A percentile compares a stretch with the other conserved stretches of the same genome.
Conservation (phyloP, 2,329 filamentous ascomycete species). For the Metarhizium humberi region DNA sequence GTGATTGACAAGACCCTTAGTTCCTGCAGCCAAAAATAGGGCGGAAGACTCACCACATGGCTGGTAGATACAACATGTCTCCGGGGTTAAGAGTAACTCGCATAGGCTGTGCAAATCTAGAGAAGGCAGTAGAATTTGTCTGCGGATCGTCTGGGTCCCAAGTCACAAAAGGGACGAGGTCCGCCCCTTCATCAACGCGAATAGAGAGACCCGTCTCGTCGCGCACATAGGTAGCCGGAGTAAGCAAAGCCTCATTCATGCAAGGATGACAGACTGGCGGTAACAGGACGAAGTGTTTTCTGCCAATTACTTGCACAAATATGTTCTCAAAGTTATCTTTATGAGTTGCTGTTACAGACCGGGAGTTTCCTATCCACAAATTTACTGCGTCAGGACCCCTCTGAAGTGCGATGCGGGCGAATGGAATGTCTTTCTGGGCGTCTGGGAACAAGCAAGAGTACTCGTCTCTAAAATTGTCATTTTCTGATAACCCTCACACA, state of each 20-base stretch:
- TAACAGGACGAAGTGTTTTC: slow-evolving; percentile 66
- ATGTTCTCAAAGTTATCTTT: slow-evolving; percentile 83
- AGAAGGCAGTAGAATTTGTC: slow-evolving; percentile 45
- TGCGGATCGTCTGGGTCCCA: slow-evolving; percentile 63
- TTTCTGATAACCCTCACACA: slow-evolving; percentile 39
- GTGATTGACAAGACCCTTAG: background rate
- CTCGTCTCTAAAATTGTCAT: slow-evolving; percentile 71
- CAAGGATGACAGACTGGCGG: slow-evolving; percentile 63
- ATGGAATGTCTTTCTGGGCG: slow-evolving; percentile 56
- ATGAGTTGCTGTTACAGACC: slow-evolving; percentile 62
- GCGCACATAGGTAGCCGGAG: slow-evolving; percentile 48
- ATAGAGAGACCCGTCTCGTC: slow-evolving; percentile 18
- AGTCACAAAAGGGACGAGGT: slow-evolving; percentile 54
- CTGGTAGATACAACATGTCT: slow-evolving; percentile 75
- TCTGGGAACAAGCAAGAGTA: slow-evolving; percentile 55
- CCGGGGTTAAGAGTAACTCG: slow-evolving; percentile 61
- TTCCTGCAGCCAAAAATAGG: background rate
- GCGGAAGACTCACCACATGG: slow-evolving; percentile 54
- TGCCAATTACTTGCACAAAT: slow-evolving; percentile 65
- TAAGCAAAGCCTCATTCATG: slow-evolving; percentile 53
- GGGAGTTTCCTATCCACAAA: slow-evolving; percentile 70
- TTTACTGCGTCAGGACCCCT: slow-evolving; percentile 66
- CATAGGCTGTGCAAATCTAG: slow-evolving; percentile 48
- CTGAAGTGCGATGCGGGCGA: slow-evolving; percentile 62
- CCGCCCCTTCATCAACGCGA: slow-evolving; percentile 22